Conservation (phyloP, 2,329 filamentous ascomycete genomes). For the Diaporthe citri region DNA sequence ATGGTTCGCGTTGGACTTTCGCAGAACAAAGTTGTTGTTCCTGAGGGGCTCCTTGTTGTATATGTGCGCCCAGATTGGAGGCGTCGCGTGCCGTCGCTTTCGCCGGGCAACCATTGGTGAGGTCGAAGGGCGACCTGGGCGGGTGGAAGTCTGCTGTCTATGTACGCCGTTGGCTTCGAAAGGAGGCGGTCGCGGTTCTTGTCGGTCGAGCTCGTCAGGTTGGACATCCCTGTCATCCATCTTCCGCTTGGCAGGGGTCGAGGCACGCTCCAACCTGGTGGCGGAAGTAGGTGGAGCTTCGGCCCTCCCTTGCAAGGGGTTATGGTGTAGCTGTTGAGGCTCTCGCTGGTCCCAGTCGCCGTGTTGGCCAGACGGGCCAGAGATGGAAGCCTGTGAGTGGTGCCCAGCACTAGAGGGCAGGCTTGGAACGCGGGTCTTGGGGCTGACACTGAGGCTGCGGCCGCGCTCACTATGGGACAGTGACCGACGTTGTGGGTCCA, state of each 20-base stretch:
- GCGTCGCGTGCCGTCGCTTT: constrained; percentile 52
- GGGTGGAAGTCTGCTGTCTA: constrained; percentile 39
- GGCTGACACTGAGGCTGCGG: constrained; percentile 80
- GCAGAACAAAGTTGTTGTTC: constrained; percentile 61
- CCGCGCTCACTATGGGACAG: constrained; percentile 74
- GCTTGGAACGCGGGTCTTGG: constrained; percentile 76
- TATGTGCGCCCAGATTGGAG: constrained; percentile 64
- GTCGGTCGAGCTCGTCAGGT: constrained; percentile 64
- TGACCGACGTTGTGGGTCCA: constrained; percentile 61
- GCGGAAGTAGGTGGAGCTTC: constrained; percentile 43
- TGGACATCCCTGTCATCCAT: constrained; percentile 61
- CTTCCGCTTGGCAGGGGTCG: constrained; percentile 62
- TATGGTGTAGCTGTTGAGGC: constrained; percentile 41
- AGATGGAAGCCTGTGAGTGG: constrained; percentile 42
- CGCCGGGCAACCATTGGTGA: constrained; percentile 54
- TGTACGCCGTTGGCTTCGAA: constrained; percentile 61
- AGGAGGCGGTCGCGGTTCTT: constrained; percentile 62
- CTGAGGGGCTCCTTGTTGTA: constrained; percentile 53
- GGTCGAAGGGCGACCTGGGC: constrained; percentile 45
- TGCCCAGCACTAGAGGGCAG: constrained; percentile 59
- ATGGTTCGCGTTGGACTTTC: constrained; percentile 48
- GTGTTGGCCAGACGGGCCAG: constrained; percentile 37
- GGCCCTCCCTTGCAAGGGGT: constrained; percentile 40
- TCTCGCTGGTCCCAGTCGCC: constrained; percentile 42
- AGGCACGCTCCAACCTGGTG: constrained; percentile 47